Evolutionary conservation across 176 grass and related monocot species (phyloP).

Genomic region (Rhynchospora pubera): DNA sequence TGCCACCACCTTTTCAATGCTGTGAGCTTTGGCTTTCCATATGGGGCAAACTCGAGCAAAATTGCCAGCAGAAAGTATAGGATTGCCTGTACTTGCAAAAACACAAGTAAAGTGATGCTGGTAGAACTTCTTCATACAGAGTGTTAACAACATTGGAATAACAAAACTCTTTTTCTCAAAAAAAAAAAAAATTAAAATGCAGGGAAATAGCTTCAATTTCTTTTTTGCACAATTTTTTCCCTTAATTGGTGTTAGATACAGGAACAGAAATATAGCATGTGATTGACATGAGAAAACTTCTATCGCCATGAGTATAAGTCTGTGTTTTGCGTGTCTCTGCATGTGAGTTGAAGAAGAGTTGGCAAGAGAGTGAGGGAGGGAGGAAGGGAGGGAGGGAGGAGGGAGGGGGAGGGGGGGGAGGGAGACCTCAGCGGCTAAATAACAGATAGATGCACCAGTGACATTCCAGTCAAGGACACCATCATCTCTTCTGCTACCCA

Average conservation of each 20-base stretch:
- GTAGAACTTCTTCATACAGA: neutral
- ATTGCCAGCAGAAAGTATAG: conserved; percentile 37
- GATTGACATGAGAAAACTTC: neutral
- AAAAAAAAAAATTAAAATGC: neutral
- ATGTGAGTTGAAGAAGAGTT: neutral
- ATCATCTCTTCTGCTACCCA: conserved; percentile 19
- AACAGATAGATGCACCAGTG: conserved; percentile 48
- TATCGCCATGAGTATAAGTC: neutral
- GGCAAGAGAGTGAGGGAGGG: neutral
- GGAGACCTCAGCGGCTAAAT: conserved; percentile 39
- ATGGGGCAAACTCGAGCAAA: conserved; percentile 26
- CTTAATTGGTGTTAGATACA: neutral
- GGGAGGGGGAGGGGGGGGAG: neutral
- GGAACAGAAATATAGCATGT: neutral
- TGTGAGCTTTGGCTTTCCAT: conserved; percentile 30
- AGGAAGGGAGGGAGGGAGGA: neutral
- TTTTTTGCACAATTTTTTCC: too few species aligned
- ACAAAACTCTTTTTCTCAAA: neutral
- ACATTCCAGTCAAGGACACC: conserved; percentile 40
- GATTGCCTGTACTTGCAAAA: conserved; percentile 25
- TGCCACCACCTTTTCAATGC: conserved; percentile 22
- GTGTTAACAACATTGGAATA: neutral
- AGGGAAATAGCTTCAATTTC: neutral
- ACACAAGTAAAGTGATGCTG: neutral
- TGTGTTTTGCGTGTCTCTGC: neutral